A percentile compares a stretch with the other conserved stretches of the same genome.
phyloP scores from a whole-genome alignment of 495 filamentous ascomycete species.

The Talaromyces thailandensis region DNA sequence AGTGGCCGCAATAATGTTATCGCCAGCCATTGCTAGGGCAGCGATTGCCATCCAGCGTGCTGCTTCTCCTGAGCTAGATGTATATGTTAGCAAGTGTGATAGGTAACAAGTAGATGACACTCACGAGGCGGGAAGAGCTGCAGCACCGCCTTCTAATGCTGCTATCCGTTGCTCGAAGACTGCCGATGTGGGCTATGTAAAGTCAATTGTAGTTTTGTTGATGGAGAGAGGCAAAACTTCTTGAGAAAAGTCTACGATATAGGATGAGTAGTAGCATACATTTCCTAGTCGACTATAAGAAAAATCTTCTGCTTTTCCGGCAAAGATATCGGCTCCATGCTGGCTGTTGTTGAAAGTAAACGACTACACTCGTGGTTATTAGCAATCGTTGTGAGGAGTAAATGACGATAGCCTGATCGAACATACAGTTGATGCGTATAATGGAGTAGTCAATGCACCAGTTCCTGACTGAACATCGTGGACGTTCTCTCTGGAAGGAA shows the following conservation, averaged over 20 bases:
- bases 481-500: conserved; percentile 24
- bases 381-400: not conserved
- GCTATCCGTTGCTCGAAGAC: conserved; percentile 97
- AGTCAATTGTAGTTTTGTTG: not conserved
- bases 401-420: not conserved
- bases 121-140: conserved; percentile 75
- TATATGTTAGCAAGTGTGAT: not conserved
- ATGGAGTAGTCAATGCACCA: conserved; percentile 86
- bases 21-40: conserved; percentile 71
- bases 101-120: not conserved
- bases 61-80: conserved; percentile 61
- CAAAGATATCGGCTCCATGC: conserved; percentile 91
- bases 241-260: not conserved
- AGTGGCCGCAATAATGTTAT: conserved; percentile 90
- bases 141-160: conserved; percentile 88
- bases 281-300: conserved; percentile 99
- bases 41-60: conserved; percentile 93
- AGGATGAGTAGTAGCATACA: conserved; percentile 24
- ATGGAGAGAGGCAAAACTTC: not conserved
- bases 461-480: conserved; percentile 69
- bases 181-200: conserved; percentile 74
- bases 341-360: conserved; percentile 94
- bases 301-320: conserved; percentile 95
- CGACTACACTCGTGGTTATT: conserved; percentile 42
- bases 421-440: conserved; percentile 84